A percentile compares a stretch with the other conserved stretches of the same genome.
Evolutionary conservation across 768 basidiomycete genomes (phyloP).

Genomic region (Cystofilobasidium macerans): DNA sequence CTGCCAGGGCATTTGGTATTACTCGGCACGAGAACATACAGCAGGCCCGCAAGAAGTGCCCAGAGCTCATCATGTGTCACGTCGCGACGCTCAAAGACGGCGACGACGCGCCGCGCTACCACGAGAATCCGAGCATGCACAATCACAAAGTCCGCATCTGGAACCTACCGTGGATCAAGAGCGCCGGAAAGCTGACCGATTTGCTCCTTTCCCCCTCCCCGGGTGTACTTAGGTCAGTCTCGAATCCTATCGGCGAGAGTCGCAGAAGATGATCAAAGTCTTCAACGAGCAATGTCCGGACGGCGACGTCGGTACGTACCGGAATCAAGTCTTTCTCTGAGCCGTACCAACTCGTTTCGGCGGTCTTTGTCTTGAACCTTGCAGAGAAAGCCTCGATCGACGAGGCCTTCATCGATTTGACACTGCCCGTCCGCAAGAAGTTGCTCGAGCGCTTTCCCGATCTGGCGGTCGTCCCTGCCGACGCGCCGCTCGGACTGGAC

Average conservation of each 20-base stretch:
- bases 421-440: conserved; percentile 61
- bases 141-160: conserved; percentile 72
- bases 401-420: conserved; percentile 90
- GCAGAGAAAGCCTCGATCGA: conserved; percentile 95
- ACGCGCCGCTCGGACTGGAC: conserved; percentile 61
- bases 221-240: conserved; percentile 70
- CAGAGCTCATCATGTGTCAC: conserved; percentile 72
- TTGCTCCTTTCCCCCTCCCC: background rate
- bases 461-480: conserved; percentile 56
- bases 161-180: background rate
- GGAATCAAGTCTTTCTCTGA: no score
- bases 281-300: conserved; percentile 69
- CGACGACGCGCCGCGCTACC: conserved; percentile 75
- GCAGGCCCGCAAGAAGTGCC: conserved; percentile 76
- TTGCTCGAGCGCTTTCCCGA: conserved; percentile 66
- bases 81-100: conserved; percentile 73
- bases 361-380: background rate
- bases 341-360: no score
- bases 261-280: conserved; percentile 67
- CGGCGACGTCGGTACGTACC: conserved; percentile 65
- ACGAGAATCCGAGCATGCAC: conserved; percentile 73
- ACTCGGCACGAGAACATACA: conserved; percentile 70
- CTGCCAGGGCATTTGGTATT: conserved; percentile 83
- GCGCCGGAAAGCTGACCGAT: background rate
- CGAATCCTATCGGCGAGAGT: conserved; percentile 85